Percentiles rank a stretch among this genome's conserved stretches.
Evolutionary conservation across 23 red algal species (phyloP).

Genomic region (Chondrus crispus): DNA sequence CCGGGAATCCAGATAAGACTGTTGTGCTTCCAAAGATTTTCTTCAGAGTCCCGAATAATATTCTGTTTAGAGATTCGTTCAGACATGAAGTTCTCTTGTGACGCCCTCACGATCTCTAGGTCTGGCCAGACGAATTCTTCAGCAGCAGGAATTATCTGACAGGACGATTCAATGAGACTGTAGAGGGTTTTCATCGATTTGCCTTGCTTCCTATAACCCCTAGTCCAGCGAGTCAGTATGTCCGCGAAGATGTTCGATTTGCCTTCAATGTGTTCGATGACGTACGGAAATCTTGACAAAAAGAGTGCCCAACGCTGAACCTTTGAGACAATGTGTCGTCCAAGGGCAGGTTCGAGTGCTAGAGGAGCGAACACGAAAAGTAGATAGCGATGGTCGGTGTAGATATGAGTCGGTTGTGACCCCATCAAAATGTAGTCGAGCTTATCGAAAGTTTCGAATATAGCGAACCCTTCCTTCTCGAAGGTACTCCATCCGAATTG

Average conservation of each 20-base stretch:
- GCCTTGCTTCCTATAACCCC: not conserved
- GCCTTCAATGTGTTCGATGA: slow-evolving; percentile 27
- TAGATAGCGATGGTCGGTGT: slow-evolving; percentile 20
- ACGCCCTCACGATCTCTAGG: not conserved
- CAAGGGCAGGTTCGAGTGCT: not conserved
- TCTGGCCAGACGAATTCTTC: not conserved
- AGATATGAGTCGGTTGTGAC: not conserved
- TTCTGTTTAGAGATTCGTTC: not conserved
- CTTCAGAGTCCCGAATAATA: not conserved
- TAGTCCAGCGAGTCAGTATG: slow-evolving; percentile 23
- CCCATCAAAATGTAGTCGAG: slow-evolving; percentile 15
- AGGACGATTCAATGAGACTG: not conserved
- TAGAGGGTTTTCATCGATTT: not conserved
- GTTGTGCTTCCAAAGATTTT: not conserved
- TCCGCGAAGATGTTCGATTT: slow-evolving; percentile 12
- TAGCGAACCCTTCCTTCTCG: slow-evolving; percentile 51
- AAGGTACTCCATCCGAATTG: slow-evolving; percentile 4
- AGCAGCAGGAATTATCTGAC: not conserved
- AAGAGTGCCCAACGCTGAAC: slow-evolving; percentile 32
- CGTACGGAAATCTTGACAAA: not conserved
- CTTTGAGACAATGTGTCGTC: not conserved
- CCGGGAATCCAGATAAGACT: slow-evolving; percentile 16
- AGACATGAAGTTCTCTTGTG: not conserved
- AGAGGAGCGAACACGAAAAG: not conserved
- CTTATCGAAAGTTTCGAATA: not conserved